These are phyloP conservation scores for Megacollybia marginata DNA, from an alignment of 768 basidiomycete genomes.

Conservation along the genomic window DNA sequence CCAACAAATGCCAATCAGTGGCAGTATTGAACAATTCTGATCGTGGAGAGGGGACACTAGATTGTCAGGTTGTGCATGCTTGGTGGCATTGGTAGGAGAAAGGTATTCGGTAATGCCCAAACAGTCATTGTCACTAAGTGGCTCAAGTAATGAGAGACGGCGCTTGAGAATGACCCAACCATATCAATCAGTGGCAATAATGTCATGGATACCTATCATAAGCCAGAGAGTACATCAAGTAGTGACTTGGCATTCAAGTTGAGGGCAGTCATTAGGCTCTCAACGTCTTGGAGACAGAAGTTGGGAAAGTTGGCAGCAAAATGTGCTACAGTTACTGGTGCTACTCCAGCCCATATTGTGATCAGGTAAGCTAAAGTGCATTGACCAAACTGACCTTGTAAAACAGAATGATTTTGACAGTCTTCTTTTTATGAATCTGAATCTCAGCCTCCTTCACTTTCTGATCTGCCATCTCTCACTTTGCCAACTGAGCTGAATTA, in stretches of 20 bases:
- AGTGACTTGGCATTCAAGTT: too few species aligned
- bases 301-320: too few species aligned
- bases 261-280: too few species aligned
- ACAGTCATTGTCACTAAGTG: background rate
- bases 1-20: too few species aligned
- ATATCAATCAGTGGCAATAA: background rate
- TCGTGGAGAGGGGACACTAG: background rate
- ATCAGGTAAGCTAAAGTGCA: background rate
- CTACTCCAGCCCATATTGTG: too few species aligned
- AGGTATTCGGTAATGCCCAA: background rate
- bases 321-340: too few species aligned
- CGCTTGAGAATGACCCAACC: background rate
- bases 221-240: too few species aligned
- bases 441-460: background rate
- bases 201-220: background rate
- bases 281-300: too few species aligned
- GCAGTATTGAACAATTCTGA: too few species aligned
- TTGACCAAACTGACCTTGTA: background rate
- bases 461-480: background rate
- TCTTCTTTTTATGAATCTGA: background rate
- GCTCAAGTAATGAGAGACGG: background rate
- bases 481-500: background rate
- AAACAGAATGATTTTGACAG: background rate
- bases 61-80: too few species aligned
- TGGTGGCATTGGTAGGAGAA: background rate